Conservation (phyloP, 441 rosid species). For the Daphne laureola region DNA sequence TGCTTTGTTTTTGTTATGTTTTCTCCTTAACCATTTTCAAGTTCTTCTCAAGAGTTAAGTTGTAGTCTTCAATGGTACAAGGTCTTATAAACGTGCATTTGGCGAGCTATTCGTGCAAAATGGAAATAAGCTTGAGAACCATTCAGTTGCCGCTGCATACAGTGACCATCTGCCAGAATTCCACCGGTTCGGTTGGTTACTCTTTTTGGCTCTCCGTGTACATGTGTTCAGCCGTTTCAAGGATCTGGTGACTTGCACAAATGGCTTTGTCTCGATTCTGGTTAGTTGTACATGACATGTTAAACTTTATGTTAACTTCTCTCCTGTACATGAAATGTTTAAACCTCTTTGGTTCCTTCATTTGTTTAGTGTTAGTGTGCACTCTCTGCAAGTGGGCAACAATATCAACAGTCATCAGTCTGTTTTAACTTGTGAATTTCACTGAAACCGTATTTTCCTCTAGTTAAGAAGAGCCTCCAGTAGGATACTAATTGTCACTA, state of each 20-base stretch:
- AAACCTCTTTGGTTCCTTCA: no score
- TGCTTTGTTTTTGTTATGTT: no score
- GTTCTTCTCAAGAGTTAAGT: conserved; percentile 3
- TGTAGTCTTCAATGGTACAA: conserved; percentile 26
- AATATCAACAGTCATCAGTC: no score
- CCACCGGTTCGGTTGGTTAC: conserved; percentile 92
- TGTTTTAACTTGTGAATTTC: no score
- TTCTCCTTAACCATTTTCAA: not conserved
- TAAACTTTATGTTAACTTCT: no score
- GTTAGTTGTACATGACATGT: conserved; percentile 37
- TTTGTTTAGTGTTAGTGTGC: no score
- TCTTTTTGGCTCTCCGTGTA: conserved; percentile 84
- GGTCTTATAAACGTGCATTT: conserved; percentile 78
- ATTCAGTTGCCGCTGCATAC: conserved; percentile 28
- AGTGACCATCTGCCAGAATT: conserved; percentile 37
- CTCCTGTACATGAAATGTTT: no score
- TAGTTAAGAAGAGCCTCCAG: no score
- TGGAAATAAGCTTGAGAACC: conserved; percentile 40
- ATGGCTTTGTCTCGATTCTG: conserved; percentile 83
- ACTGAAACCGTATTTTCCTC: no score
- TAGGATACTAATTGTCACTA: no score
- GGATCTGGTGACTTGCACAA: conserved; percentile 81
- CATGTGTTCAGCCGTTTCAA: conserved; percentile 75
- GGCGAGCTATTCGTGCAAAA: conserved; percentile 57
- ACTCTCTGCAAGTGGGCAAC: no score